Evolutionary conservation across 2,329 filamentous ascomycete genomes (phyloP), one percentile per base, ranked within the genome.

Genomic region (Alternaria angustiovoidea): DNA sequence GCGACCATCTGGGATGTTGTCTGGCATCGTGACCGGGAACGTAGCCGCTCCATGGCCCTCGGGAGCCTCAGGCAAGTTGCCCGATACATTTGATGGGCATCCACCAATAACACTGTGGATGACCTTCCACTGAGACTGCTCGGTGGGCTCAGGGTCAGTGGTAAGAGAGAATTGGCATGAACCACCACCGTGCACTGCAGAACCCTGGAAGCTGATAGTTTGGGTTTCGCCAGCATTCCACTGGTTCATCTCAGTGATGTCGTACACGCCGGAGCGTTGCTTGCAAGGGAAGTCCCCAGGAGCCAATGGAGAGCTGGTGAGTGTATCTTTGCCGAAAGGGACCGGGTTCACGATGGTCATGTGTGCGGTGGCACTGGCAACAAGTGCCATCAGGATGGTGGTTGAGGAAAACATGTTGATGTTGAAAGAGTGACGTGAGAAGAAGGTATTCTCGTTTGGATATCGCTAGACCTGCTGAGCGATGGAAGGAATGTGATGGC

Each of bases 91-190:
- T n/a, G n/a, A n/a, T n/a, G n/a, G n/a, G n/a, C n/a, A n/a, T n/a
- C n/a, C n/a, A n/a, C n/a, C n/a, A n/a, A n/a, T n/a, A n/a, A n/a
- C n/a, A n/a, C n/a, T n/a, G n/a, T n/a, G n/a, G n/a, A n/a, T n/a
- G n/a, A n/a, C n/a, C n/a, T n/a, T n/a, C n/a, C n/a, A n/a, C n/a
- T n/a, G n/a, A n/a, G n/a, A n/a, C n/a, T n/a, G n/a, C n/a, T n/a
- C n/a, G n/a, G n/a, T n/a, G n/a, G n/a, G n/a, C n/a, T n/a, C n/a
- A n/a, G 84, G 81, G 68, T 97, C 94, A 18, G 91, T 93, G 0
- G 94, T 95, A 69, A 99, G 82, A 8, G 90, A 91, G 58, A 98
- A 81, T 72, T 99, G 95, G 81, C 95, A 98, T 0, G 92, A 96
- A 0, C 95, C 95, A 54, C 95, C 95, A 18, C 94, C 94, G 69